Evolutionary conservation across 106 monocot genomes (phyloP).

Genomic region (Dendrobium catenatum): DNA sequence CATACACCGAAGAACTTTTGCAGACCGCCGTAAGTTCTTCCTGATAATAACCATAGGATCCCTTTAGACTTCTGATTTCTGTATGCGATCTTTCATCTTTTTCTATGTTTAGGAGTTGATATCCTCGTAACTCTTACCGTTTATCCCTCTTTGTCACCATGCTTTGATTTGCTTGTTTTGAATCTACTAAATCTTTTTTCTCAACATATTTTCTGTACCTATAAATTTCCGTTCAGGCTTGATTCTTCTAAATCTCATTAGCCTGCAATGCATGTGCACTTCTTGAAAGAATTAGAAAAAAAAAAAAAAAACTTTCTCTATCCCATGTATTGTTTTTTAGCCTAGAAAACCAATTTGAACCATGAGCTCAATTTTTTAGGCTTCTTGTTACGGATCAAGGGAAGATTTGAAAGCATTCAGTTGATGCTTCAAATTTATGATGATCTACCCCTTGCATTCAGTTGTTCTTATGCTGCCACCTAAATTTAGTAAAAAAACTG

Average conservation of each 20-base stretch:
- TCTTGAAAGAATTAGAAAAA: not conserved
- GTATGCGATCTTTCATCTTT: constrained; percentile 6
- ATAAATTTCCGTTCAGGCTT: not conserved
- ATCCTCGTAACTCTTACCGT: not conserved
- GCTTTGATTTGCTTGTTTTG: not conserved
- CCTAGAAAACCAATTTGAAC: not conserved
- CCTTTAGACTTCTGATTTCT: not conserved
- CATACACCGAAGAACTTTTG: constrained; percentile 76
- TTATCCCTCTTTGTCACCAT: not conserved
- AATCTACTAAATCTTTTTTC: not conserved
- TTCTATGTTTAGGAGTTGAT: not conserved
- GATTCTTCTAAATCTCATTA: not conserved
- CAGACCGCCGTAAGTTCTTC: constrained; percentile 66
- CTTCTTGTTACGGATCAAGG: not conserved
- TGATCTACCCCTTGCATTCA: not conserved
- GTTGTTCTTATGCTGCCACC: not conserved
- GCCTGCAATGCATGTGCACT: not conserved
- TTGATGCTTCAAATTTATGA: not conserved
- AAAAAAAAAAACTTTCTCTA: not conserved
- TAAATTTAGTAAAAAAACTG: not conserved
- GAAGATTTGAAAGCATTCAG: not conserved
- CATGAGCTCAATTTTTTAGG: not conserved
- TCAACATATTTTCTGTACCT: not conserved
- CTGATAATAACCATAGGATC: not conserved
- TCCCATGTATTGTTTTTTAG: not conserved